Conservation (phyloP, 352 stramenopile genomes). For the Pythium aquatile region DNA sequence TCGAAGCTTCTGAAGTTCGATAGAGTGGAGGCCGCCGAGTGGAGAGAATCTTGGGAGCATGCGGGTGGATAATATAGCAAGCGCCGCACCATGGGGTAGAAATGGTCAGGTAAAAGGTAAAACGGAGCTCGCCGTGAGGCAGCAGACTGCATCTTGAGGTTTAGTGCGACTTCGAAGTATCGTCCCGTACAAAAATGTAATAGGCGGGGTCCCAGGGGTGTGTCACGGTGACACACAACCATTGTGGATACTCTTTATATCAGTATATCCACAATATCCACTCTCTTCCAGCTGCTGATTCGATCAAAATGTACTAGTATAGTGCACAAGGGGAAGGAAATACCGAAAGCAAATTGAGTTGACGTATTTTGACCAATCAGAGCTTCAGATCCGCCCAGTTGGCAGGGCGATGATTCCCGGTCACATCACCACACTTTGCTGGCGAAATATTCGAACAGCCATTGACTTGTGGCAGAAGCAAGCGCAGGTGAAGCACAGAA, state of each 20-base stretch:
- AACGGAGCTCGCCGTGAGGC: not conserved
- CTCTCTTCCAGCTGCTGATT: too few relatives aligned
- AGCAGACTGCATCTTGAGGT: not conserved
- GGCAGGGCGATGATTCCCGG: not conserved
- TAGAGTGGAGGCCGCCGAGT: not conserved
- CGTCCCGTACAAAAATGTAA: not conserved
- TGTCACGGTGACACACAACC: not conserved
- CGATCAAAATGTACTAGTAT: too few relatives aligned
- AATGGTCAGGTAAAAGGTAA: not conserved
- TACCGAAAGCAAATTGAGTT: too few relatives aligned
- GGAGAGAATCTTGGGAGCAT: slow-evolving; percentile 3
- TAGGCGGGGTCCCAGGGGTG: not conserved
- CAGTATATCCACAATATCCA: not conserved
- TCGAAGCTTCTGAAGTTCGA: not conserved
- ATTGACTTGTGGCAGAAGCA: not conserved
- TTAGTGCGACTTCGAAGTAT: too few relatives aligned
- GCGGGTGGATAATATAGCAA: not conserved
- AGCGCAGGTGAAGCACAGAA: not conserved
- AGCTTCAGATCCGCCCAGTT: not conserved
- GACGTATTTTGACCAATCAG: not conserved
- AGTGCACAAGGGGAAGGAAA: too few relatives aligned
- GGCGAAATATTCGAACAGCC: slow-evolving; percentile 1
- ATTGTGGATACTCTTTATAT: not conserved
- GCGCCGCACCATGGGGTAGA: not conserved
- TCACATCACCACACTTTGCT: slow-evolving; percentile 1